phyloP scores from a whole-genome alignment of 2,329 filamentous ascomycete genomes.

The Stachybotrys chartarum region DNA sequence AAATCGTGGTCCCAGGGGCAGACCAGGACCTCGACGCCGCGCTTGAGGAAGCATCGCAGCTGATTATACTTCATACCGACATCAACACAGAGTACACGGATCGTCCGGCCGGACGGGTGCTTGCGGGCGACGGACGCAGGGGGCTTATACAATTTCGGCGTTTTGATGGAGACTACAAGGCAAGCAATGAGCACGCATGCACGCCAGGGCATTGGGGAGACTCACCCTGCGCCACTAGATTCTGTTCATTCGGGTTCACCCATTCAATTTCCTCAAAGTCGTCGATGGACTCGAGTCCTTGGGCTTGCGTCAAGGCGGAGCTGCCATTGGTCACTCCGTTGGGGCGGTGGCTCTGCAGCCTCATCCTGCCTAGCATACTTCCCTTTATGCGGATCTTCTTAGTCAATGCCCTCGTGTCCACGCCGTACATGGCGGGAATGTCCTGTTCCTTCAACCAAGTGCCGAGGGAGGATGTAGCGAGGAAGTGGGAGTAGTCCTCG shows the following conservation, averaged over 20 bases:
- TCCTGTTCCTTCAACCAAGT: constrained; percentile 95
- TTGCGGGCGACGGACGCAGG: constrained; percentile 63
- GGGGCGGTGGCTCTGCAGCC: constrained; percentile 53
- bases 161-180: constrained; percentile 73
- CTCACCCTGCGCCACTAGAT: constrained; percentile 91
- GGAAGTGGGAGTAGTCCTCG: constrained; percentile 91
- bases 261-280: constrained; percentile 78
- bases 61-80: constrained; percentile 99
- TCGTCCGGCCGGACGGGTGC: constrained; percentile 79
- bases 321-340: constrained; percentile 32
- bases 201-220: constrained; percentile 14
- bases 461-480: constrained; percentile 84
- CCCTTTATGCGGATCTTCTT: constrained; percentile 91
- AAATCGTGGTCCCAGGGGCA: constrained; percentile 97
- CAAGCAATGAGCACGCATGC: constrained; percentile 29
- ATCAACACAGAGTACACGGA: constrained; percentile 88
- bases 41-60: constrained; percentile 81
- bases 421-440: constrained; percentile 87
- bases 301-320: constrained; percentile 12
- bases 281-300: constrained; percentile 19
- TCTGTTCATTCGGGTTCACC: constrained; percentile 86
- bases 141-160: constrained; percentile 80
- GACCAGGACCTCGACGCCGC: constrained; percentile 89
- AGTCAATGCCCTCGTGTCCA: constrained; percentile 89
- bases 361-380: constrained; percentile 90